A percentile compares a stretch with the other conserved stretches of the same genome.
phyloP scores from a whole-genome alignment of 805 yeast genomes.

The Candida krabiensis region DNA sequence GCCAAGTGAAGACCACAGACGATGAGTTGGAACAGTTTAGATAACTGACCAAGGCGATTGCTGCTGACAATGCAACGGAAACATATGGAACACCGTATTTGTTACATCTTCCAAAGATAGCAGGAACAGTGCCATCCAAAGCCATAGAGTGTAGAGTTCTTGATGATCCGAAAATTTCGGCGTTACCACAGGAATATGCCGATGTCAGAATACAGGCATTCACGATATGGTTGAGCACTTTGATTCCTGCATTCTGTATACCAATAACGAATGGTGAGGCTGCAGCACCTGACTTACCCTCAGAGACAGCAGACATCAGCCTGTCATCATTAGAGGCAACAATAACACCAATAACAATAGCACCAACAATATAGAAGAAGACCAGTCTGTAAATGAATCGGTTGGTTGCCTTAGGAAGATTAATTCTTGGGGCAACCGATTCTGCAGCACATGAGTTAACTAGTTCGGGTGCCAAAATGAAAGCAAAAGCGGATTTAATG shows the following conservation, averaged over 20 bases:
- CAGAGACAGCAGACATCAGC: constrained; percentile 44
- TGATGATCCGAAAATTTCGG: constrained; percentile 70
- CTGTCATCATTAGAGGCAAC: constrained; percentile 42
- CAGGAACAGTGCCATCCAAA: constrained; percentile 73
- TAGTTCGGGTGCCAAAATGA: constrained; percentile 42
- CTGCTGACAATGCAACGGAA: constrained; percentile 51
- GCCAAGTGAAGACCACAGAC: constrained; percentile 64
- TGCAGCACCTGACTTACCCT: constrained; percentile 58
- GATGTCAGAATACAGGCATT: constrained; percentile 65
- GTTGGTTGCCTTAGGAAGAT: constrained; percentile 34
- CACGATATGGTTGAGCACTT: constrained; percentile 70
- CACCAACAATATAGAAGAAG: constrained; percentile 32
- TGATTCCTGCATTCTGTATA: constrained; percentile 64
- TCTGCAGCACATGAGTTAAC: constrained; percentile 34
- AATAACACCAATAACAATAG: constrained; percentile 49
- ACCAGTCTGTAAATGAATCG: constrained; percentile 33
- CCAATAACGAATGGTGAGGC: constrained; percentile 91
- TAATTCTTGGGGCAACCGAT: constrained; percentile 31
- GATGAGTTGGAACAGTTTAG: constrained; percentile 64
- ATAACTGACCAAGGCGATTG: constrained; percentile 56
- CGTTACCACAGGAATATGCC: constrained; percentile 68
- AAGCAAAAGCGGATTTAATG: constrained; percentile 65
- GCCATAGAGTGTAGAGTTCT: constrained; percentile 76
- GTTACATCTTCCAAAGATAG: constrained; percentile 58
- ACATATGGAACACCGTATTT: constrained; percentile 66